Conservation (phyloP, 495 filamentous ascomycete genomes). For the Cercophora sp. region DNA sequence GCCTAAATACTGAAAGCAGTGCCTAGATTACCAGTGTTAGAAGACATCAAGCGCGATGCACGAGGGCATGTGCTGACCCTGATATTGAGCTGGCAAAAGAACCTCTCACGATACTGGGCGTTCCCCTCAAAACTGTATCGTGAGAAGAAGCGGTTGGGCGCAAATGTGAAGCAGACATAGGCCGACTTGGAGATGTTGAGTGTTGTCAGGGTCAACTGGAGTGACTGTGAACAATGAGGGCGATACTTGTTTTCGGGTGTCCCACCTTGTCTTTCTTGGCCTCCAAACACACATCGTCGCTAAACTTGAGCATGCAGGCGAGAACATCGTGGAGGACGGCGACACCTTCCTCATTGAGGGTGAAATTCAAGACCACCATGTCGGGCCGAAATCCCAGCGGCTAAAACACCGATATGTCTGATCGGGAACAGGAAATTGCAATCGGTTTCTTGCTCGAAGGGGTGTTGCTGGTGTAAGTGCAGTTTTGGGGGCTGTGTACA, state of each 20-base stretch:
- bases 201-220: constrained; percentile 72
- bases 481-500: no score
- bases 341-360: constrained; percentile 70
- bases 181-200: constrained; percentile 92
- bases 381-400: no score
- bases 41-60: background rate
- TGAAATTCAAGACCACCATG: constrained; percentile 62
- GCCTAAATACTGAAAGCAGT: constrained; percentile 42
- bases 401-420: no score
- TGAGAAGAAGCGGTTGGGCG: constrained; percentile 73
- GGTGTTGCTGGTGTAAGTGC: no score
- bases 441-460: no score
- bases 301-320: constrained; percentile 87
- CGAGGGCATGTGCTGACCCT: constrained; percentile 20
- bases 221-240: background rate
- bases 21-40: constrained; percentile 32
- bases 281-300: constrained; percentile 83
- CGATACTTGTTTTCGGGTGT: constrained; percentile 2
- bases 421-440: no score
- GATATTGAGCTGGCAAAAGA: constrained; percentile 46
- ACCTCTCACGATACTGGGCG: constrained; percentile 43
- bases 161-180: constrained; percentile 77
- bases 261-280: constrained; percentile 68
- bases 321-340: constrained; percentile 75
- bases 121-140: constrained; percentile 61